Conservation (phyloP, 768 basidiomycete species). For the Gyrodon lividus region DNA sequence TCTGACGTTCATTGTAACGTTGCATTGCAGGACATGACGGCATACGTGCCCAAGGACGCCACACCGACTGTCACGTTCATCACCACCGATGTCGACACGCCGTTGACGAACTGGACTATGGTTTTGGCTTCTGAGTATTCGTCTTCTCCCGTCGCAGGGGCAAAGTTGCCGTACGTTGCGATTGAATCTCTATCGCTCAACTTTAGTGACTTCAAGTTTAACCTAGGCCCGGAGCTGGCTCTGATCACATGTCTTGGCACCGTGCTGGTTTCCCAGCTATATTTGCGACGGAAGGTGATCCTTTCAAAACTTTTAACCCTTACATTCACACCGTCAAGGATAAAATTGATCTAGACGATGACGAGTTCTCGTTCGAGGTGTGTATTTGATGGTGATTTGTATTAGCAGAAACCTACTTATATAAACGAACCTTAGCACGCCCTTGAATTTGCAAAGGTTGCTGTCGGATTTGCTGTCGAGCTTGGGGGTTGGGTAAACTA, state of each 20-base stretch:
- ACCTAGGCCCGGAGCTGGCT: slow-evolving; percentile 40
- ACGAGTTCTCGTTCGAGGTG: slow-evolving; percentile 45
- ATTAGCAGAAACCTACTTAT: slow-evolving; percentile 10
- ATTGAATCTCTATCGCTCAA: neutral
- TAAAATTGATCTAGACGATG: slow-evolving; percentile 22
- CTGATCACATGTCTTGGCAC: slow-evolving; percentile 49
- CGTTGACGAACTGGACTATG: slow-evolving; percentile 42
- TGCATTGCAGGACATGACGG: slow-evolving; percentile 35
- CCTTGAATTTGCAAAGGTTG: slow-evolving; percentile 60
- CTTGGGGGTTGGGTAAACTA: slow-evolving; percentile 30
- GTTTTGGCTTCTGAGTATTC: slow-evolving; percentile 33
- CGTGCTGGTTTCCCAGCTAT: slow-evolving; percentile 40
- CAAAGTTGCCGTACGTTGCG: slow-evolving; percentile 33
- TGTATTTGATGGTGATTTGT: neutral
- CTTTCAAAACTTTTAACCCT: slow-evolving; percentile 41
- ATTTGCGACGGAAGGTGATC: slow-evolving; percentile 45
- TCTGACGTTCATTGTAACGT: neutral
- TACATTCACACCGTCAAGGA: slow-evolving; percentile 37
- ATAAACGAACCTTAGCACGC: slow-evolving; percentile 45
- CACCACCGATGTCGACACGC: slow-evolving; percentile 40
- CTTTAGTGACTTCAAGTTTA: neutral
- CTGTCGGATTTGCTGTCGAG: slow-evolving; percentile 57
- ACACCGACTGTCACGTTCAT: slow-evolving; percentile 28
- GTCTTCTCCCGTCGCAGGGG: slow-evolving; percentile 8
- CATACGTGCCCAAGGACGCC: slow-evolving; percentile 23